These are phyloP conservation scores for Austroboletus novae-zelandiae DNA, from an alignment of 1,284 basidiomycete species.

Conservation along the genomic window DNA sequence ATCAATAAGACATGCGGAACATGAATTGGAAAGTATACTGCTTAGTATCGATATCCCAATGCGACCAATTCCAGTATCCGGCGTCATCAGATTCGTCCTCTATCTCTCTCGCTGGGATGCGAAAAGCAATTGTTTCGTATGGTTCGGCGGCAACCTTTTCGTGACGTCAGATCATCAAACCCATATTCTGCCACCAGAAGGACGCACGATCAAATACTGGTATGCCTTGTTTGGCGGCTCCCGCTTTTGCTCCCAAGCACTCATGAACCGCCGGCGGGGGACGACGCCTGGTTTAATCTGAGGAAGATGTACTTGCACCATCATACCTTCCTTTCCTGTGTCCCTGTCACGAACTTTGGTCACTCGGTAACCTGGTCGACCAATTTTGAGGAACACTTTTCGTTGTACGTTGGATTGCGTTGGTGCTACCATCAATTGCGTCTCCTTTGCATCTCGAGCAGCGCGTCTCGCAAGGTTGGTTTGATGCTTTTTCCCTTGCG, in stretches of 20 bases:
- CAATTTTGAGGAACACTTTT: conserved; percentile 97
- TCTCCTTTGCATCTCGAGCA: conserved; percentile 92
- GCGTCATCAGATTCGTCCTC: conserved; percentile 91
- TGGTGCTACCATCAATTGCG: conserved; percentile 81
- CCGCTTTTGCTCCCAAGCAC: conserved; percentile 95
- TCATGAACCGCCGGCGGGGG: conserved; percentile 94
- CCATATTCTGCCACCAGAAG: neutral
- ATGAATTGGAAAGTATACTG: conserved; percentile 95
- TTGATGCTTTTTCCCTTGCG: conserved; percentile 99
- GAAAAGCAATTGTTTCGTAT: conserved; percentile 98
- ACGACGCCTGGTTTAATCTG: conserved; percentile 87
- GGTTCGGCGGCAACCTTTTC: conserved; percentile 93
- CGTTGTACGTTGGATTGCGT: conserved; percentile 75
- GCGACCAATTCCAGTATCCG: conserved; percentile 92
- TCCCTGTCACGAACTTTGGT: conserved; percentile 83
- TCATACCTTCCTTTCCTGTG: conserved; percentile 85
- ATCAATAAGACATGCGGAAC: conserved; percentile 60
- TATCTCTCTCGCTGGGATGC: conserved; percentile 96
- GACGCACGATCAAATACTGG: conserved; percentile 92
- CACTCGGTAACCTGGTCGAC: conserved; percentile 90
- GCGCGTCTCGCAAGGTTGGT: conserved; percentile 97
- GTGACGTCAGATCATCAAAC: conserved; percentile 8
- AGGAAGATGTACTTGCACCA: conserved; percentile 95
- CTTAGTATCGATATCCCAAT: conserved; percentile 96
- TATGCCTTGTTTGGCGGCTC: conserved; percentile 95